Base-by-base conservation (phyloP, 139 green algal genomes). In the Pleodorina starrii region DNA sequence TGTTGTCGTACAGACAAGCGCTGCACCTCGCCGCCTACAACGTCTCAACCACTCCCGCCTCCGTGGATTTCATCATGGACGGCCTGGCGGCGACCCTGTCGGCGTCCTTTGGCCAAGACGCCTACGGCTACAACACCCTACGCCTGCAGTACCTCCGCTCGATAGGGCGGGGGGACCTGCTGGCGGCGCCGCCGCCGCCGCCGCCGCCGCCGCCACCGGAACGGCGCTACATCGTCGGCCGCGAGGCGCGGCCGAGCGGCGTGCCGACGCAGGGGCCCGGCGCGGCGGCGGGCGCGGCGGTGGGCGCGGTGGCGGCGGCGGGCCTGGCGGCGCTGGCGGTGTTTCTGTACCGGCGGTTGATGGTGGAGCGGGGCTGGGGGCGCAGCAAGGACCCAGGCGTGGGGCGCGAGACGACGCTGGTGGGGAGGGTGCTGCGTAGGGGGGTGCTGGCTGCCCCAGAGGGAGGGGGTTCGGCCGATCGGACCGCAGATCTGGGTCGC, bases 61-160 rank as follows among this genome's bases (percentile, higher is more conserved):
- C 76, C 32, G n/a, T 68, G 19, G 29, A n/a, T 1, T 17, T 14
- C 0, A 48, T 87, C 19, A 87, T 87, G 60, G 43, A 40, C 29
- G 42, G 35, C 2, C n/a, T 87, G 42, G 29, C 4, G 25, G 27
- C 16, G n/a, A 0, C 29, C 42, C 40, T 87, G 60, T 12, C 27
- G 7, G 16, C 27, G 10, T 48, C 43, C 25, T 86, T 86, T 29
- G 32, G 59, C 5, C 57, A 36, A 3, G 7, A 0, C 5, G 23
- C 14, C 25, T 36, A 36, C 12, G 60, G 81, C 9, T 78, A 50
- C 44, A 0, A 0, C 81, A 87, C 81, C 38, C 40, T 87, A 19
- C 81, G 81, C 23, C 59, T 66, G 81, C 81, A 87, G 81, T 87
- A 87, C 81, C 42, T 87, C 12, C 0, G 29, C 5, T 87, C 81